A percentile compares a stretch with the other conserved stretches of the same genome.
Evolutionary conservation across 1,139 yeast species (phyloP).

Genomic region (Sugiyamaella xylanicola): DNA sequence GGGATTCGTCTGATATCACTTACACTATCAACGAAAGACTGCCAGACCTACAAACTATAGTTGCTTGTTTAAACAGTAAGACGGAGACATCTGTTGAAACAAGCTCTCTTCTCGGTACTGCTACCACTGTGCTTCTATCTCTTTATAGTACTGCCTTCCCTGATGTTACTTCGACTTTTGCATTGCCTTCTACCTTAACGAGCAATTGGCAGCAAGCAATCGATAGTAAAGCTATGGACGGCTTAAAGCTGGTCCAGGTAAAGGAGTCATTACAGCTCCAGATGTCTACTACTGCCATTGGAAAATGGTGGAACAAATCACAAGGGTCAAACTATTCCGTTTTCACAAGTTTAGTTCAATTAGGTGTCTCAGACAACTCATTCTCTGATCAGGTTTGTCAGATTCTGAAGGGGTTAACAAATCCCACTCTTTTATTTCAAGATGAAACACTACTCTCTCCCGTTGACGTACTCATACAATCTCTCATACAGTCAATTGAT

Average conservation of each 20-base stretch:
- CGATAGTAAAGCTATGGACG: slow-evolving; percentile 26
- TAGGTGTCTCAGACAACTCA: slow-evolving; percentile 46
- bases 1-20: slow-evolving; percentile 46
- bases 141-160: slow-evolving; percentile 33
- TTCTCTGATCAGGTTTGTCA: slow-evolving; percentile 47
- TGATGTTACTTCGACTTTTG: slow-evolving; percentile 27
- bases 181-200: slow-evolving; percentile 30
- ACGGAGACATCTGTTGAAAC: not conserved
- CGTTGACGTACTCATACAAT: slow-evolving; percentile 36
- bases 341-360: slow-evolving; percentile 60
- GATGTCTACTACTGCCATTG: slow-evolving; percentile 36
- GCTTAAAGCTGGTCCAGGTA: slow-evolving; percentile 39
- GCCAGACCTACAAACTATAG: slow-evolving; percentile 54
- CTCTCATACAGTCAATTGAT: slow-evolving; percentile 26
- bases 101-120: slow-evolving; percentile 3
- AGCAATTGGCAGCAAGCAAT: slow-evolving; percentile 18
- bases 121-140: slow-evolving; percentile 20
- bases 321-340: slow-evolving; percentile 51
- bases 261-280: slow-evolving; percentile 40
- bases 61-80: slow-evolving; percentile 5
- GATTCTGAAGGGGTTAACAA: slow-evolving; percentile 46
- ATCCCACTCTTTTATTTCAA: slow-evolving; percentile 55
- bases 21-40: slow-evolving; percentile 45
- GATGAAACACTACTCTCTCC: slow-evolving; percentile 42
- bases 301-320: slow-evolving; percentile 67